Conservation (phyloP, 208 protist species). For the Acanthamoeba royreba region DNA sequence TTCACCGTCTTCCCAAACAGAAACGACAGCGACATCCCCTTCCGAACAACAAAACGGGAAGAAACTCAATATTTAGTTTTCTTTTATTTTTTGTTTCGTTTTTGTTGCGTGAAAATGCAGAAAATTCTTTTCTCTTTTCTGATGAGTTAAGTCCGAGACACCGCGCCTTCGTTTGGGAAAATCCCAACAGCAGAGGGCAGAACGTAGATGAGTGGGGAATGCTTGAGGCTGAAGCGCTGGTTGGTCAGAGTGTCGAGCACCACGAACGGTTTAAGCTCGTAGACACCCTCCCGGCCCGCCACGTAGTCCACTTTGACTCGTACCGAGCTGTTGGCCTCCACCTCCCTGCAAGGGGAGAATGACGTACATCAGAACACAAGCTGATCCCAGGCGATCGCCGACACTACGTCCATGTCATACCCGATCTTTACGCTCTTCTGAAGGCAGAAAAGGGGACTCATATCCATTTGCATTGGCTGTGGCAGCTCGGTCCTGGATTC, state of each 20-base stretch:
- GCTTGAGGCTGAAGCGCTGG: background rate
- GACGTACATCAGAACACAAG: too few species aligned
- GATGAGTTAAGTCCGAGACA: too few species aligned
- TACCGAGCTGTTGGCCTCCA: conserved; percentile 26
- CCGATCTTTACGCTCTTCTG: conserved; percentile 4
- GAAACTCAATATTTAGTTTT: too few species aligned
- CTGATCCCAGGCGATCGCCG: too few species aligned
- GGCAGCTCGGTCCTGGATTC: background rate
- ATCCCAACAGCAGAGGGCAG: too few species aligned
- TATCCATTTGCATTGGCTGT: background rate
- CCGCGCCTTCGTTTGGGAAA: too few species aligned
- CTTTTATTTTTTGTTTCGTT: too few species aligned
- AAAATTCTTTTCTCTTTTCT: too few species aligned
- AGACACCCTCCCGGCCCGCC: background rate
- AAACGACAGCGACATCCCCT: background rate
- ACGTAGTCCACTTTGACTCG: conserved; percentile 6
- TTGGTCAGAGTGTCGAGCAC: background rate
- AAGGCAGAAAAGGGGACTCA: background rate
- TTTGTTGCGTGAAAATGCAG: too few species aligned
- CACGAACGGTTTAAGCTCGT: background rate
- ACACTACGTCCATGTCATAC: too few species aligned
- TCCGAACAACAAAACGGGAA: too few species aligned
- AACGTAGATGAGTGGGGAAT: conserved; percentile 2
- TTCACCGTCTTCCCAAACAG: conserved; percentile 18
- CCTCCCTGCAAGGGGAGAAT: background rate